These are phyloP conservation scores for Petunia hybrid DNA, from an alignment of 305 asterid genomes.

Conservation along the genomic window DNA sequence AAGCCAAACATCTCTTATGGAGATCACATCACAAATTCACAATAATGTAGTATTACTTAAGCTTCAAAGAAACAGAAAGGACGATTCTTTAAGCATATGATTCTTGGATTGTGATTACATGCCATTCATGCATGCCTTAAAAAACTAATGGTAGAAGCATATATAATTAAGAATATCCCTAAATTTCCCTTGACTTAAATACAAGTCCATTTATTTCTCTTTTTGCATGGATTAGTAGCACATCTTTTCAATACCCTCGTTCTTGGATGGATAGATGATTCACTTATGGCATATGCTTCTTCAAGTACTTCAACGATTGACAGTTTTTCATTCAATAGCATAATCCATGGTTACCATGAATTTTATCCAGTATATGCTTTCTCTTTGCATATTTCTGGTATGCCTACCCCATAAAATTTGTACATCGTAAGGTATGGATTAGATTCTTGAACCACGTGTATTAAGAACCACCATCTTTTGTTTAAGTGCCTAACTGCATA, in stretches of 20 bases:
- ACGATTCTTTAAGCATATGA: constrained; percentile 41
- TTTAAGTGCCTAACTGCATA: background rate
- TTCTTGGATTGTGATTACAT: constrained; percentile 39
- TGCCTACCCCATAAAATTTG: constrained; percentile 26
- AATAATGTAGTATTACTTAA: constrained; percentile 4
- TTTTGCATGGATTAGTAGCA: constrained; percentile 32
- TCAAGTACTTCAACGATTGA: background rate
- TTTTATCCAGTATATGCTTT: constrained; percentile 38
- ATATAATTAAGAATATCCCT: constrained; percentile 35
- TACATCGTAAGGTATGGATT: constrained; percentile 29
- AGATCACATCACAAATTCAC: background rate
- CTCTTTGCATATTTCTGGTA: constrained; percentile 33
- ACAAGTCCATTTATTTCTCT: background rate
- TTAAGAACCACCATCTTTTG: constrained; percentile 25
- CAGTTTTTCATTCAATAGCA: background rate
- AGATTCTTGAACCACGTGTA: constrained; percentile 36
- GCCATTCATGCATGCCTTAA: background rate
- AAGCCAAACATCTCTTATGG: background rate
- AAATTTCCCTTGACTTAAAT: constrained; percentile 16
- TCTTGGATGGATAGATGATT: constrained; percentile 33
- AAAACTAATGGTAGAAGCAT: constrained; percentile 31
- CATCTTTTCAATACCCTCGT: constrained; percentile 32
- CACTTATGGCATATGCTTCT: constrained; percentile 37
- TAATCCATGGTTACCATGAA: constrained; percentile 21
- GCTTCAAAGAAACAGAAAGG: constrained; percentile 14